Percentiles rank a stretch among this genome's conserved stretches.
Conservation (phyloP, 1,284 basidiomycete species). For the Trichosporon sp. region DNA sequence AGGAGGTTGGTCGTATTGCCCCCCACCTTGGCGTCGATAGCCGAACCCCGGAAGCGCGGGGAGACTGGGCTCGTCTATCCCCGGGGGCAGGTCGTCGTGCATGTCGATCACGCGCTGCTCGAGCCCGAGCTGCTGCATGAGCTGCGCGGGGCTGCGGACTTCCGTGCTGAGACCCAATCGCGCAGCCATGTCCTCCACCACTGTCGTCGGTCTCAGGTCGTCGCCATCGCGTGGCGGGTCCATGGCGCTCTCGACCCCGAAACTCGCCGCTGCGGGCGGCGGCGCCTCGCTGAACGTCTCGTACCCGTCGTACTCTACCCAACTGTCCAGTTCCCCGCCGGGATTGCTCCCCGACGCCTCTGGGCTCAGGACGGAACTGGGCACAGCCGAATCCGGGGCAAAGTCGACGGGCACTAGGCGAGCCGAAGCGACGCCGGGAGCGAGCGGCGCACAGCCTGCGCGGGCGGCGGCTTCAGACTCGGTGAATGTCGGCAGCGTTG, state of each 20-base stretch:
- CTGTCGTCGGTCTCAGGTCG: constrained; percentile 24
- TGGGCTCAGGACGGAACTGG: too few species aligned
- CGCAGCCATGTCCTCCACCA: constrained; percentile 47
- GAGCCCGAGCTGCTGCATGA: constrained; percentile 55
- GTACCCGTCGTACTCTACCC: constrained; percentile 57
- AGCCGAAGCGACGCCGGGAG: constrained; percentile 33
- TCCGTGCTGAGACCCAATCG: constrained; percentile 39
- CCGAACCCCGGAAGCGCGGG: constrained; percentile 50
- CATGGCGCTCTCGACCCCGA: constrained; percentile 51
- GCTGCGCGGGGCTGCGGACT: constrained; percentile 31
- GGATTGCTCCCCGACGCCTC: too few species aligned
- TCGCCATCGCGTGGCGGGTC: constrained; percentile 46
- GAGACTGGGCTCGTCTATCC: constrained; percentile 57
- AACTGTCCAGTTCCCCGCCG: constrained; percentile 47
- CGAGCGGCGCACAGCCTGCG: constrained; percentile 39
- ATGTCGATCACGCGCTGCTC: constrained; percentile 55
- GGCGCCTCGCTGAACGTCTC: constrained; percentile 56
- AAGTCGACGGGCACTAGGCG: constrained; percentile 39
- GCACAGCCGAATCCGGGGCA: constrained; percentile 18
- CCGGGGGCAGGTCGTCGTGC: constrained; percentile 56
- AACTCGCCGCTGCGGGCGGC: constrained; percentile 49
- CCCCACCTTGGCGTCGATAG: not conserved
- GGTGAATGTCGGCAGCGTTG: constrained; percentile 46
- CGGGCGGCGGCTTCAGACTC: constrained; percentile 50
- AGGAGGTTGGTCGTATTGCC: not conserved